Conservation (phyloP, 768 basidiomycete genomes). For the Russula brevipes region DNA sequence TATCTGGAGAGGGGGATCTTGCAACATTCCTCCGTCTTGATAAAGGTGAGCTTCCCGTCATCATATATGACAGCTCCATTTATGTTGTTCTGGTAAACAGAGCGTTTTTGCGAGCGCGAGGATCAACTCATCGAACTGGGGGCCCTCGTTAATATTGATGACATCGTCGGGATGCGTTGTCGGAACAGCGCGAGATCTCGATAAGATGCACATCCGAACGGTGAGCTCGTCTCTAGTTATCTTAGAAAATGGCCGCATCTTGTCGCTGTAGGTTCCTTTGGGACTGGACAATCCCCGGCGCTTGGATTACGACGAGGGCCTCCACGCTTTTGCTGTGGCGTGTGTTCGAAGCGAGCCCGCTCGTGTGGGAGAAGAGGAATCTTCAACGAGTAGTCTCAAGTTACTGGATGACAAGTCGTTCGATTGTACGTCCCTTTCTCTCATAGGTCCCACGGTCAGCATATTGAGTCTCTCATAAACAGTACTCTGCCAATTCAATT, state of each 20-base stretch:
- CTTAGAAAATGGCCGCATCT: conserved; percentile 9
- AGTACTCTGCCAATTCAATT: conserved; percentile 47
- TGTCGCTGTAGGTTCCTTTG: conserved; percentile 51
- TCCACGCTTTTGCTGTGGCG: conserved; percentile 61
- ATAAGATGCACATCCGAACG: conserved; percentile 77
- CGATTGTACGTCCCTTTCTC: conserved; percentile 33
- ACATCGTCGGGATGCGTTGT: conserved; percentile 52
- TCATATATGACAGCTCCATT: background rate
- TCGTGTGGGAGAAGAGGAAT: conserved; percentile 47
- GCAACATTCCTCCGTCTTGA: conserved; percentile 61
- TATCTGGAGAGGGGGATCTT: conserved; percentile 62
- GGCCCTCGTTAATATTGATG: conserved; percentile 54
- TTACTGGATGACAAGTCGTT: conserved; percentile 63
- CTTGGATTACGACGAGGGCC: conserved; percentile 53
- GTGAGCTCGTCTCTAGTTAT: conserved; percentile 37
- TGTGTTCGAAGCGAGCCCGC: conserved; percentile 51
- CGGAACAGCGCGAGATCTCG: conserved; percentile 59
- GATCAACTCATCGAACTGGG: conserved; percentile 47
- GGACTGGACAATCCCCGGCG: conserved; percentile 67
- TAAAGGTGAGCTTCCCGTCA: conserved; percentile 45
- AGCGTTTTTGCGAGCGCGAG: conserved; percentile 53
- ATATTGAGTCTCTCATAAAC: background rate
- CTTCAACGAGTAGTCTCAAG: conserved; percentile 52
- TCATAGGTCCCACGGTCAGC: background rate
- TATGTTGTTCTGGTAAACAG: conserved; percentile 4